Evolutionary conservation across 768 basidiomycete species (phyloP), one percentile per base, ranked within the genome.

Genomic region (Flagelloscypha sp.): DNA sequence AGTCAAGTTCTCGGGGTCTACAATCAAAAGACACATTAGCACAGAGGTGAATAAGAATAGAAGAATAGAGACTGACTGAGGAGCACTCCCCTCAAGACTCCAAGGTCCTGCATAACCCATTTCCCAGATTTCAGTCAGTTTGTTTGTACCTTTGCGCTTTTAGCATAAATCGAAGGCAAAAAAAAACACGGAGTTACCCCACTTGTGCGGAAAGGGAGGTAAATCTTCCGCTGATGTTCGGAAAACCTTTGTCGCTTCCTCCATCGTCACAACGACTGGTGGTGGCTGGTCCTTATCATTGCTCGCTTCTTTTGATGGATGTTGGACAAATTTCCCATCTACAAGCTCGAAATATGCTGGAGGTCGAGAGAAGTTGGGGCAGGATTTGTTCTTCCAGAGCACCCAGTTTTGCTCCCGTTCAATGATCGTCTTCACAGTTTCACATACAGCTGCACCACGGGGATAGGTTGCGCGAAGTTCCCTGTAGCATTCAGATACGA

Each of bases 351-450:
- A 54, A 8, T 58, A 60, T 72, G 79, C 76, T 5, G 82, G 66
- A 24, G 77, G 76, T 46, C 78, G 79, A 51, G 87, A 84, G 49
- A 92, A 90, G 3, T 81, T 73, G 11, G 74, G 62, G 51, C 88
- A 92, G 2, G 82, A 56, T 27, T 84, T 79, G 44, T 84, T 84
- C 61, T 92, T 92, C 88, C 87, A 92, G 43, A 72, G 75, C 3
- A 87, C 76, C 89, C 89, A 93, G 48, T 88, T 90, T 53, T 76
- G 79, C 58, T 93, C 89, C 33, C 88, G 68, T 45, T 85, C 79
- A 5, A 92, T 64, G 23, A 90, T 79, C 7, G 70, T 62, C 34
- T 54, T 62, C 17, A 84, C 79, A 0, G 84, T 84, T 9, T 87
- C 84, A 1, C 80, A 70, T 53, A 90, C 87, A 19, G 69, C 63